Evolutionary conservation across 208 protist species (phyloP).

Genomic region (Angomonas deanei): DNA sequence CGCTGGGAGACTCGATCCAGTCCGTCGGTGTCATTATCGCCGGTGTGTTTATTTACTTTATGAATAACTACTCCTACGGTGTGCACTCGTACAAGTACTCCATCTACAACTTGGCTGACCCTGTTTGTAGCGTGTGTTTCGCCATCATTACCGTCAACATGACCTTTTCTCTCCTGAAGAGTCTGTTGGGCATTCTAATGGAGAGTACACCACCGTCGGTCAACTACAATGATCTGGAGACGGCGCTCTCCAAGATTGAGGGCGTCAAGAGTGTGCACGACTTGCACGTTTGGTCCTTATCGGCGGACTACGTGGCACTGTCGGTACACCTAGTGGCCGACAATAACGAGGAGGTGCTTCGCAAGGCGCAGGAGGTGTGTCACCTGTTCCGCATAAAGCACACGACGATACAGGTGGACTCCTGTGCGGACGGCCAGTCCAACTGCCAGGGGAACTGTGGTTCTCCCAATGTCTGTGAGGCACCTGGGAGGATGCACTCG

Average conservation of each 20-base stretch:
- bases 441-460: constrained; percentile 25
- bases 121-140: constrained; percentile 82
- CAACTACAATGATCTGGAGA: constrained; percentile 43
- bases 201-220: constrained; percentile 74
- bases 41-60: constrained; percentile 71
- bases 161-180: constrained; percentile 53
- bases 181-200: constrained; percentile 87
- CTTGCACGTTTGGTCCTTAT: constrained; percentile 89
- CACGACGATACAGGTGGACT: constrained; percentile 89
- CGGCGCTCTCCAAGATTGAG: constrained; percentile 42
- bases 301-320: constrained; percentile 65
- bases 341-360: constrained; percentile 28
- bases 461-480: not conserved
- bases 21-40: constrained; percentile 84
- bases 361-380: constrained; percentile 59
- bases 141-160: constrained; percentile 86
- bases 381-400: constrained; percentile 65
- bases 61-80: constrained; percentile 40
- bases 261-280: constrained; percentile 82
- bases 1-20: constrained; percentile 88
- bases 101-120: constrained; percentile 84
- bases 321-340: constrained; percentile 77
- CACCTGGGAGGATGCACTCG: constrained; percentile 1
- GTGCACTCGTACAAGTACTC: constrained; percentile 41
- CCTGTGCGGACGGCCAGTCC: constrained; percentile 22